A percentile compares a stretch with the other conserved stretches of the same genome.
Evolutionary conservation across 1,284 basidiomycete genomes (phyloP).

Genomic region (Hemileia vastatrix): DNA sequence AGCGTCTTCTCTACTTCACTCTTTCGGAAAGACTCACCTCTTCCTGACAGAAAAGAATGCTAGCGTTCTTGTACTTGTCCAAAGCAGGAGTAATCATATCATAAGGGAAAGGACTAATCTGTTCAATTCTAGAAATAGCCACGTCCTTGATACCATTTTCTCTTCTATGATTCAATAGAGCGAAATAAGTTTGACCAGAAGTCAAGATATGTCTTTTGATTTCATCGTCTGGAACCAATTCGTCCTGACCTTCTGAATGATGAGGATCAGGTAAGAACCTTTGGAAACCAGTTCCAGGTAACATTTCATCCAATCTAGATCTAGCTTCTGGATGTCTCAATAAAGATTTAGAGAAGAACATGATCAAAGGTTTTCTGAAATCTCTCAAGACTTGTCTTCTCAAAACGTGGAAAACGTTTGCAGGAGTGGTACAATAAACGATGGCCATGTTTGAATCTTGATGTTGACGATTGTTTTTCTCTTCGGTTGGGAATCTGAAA

Average conservation of each 20-base stretch:
- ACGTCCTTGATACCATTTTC: constrained; percentile 76
- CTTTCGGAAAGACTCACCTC: constrained; percentile 15
- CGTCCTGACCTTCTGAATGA: constrained; percentile 59
- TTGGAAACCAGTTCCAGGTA: constrained; percentile 82
- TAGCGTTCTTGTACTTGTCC: constrained; percentile 91
- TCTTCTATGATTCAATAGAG: constrained; percentile 79
- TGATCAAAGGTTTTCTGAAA: constrained; percentile 83
- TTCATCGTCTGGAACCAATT: constrained; percentile 68
- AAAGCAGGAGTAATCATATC: constrained; percentile 51
- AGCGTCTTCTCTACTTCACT: constrained; percentile 63
- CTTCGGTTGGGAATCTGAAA: constrained; percentile 71
- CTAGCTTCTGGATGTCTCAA: constrained; percentile 80
- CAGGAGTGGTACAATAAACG: constrained; percentile 66
- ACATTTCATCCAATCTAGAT: constrained; percentile 77
- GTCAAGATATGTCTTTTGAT: constrained; percentile 77
- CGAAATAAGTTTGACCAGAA: constrained; percentile 85
- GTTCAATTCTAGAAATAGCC: constrained; percentile 87
- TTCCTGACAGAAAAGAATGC: constrained; percentile 80
- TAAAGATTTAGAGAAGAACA: constrained; percentile 71
- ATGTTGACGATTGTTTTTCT: constrained; percentile 88
- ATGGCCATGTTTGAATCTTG: constrained; percentile 99
- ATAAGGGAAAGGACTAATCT: constrained; percentile 91
- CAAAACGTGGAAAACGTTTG: constrained; percentile 60
- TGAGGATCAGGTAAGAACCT: constrained; percentile 88
- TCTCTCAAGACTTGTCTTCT: constrained; percentile 90